A percentile compares a stretch with the other conserved stretches of the same genome.
These are phyloP conservation scores for Leucosporidium yakuticum DNA, from an alignment of 768 basidiomycete genomes.

Conservation along the genomic window DNA sequence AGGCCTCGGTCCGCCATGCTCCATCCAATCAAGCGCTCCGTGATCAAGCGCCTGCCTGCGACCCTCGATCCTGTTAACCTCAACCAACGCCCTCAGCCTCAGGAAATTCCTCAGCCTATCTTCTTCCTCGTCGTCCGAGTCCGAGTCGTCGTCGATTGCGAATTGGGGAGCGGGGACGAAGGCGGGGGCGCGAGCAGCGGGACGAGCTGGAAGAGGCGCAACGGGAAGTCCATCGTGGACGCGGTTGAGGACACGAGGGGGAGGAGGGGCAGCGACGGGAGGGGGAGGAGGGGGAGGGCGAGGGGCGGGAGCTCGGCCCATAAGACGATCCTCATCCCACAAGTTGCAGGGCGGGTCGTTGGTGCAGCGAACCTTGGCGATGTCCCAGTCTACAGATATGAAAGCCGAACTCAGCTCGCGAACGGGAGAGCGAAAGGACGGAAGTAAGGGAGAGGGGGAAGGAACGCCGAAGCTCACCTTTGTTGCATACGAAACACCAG, in stretches of 20 bases:
- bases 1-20: not conserved
- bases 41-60: not conserved
- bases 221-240: not conserved
- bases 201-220: not conserved
- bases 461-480: not conserved
- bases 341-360: constrained; percentile 7
- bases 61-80: not conserved
- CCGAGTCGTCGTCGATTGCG: not conserved
- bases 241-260: not conserved
- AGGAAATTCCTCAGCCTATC: no score
- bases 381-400: no score
- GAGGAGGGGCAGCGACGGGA: not conserved
- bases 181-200: not conserved
- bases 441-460: not conserved
- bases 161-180: not conserved
- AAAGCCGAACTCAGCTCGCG: no score
- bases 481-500: not conserved
- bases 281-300: not conserved
- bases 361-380: not conserved
- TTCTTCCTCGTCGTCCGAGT: not conserved
- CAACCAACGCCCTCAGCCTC: not conserved
- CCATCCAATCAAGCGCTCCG: not conserved
- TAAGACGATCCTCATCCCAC: constrained; percentile 10
- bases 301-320: not conserved
- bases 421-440: not conserved